These are phyloP conservation scores for Aspergillus saccharolyticus DNA, from an alignment of 495 filamentous ascomycete genomes.

Conservation along the genomic window DNA sequence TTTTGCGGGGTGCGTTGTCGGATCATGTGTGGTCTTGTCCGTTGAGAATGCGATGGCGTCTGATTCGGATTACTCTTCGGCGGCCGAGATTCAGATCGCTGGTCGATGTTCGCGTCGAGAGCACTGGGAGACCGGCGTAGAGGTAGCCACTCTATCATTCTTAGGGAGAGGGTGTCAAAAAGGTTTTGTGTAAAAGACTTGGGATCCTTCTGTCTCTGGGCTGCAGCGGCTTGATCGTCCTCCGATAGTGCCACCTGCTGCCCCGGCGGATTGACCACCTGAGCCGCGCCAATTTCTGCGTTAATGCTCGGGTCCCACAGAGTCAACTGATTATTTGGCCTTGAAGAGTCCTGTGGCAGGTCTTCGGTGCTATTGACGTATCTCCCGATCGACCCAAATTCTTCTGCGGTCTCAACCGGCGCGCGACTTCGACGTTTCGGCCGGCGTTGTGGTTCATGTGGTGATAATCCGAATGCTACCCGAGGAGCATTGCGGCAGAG, in stretches of 20 bases:
- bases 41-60: conserved; percentile 9
- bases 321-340: not conserved
- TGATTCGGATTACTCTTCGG: conserved; percentile 14
- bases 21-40: conserved; percentile 8
- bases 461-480: conserved; percentile 26
- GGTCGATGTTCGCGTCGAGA: conserved; percentile 15
- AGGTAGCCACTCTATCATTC: conserved; percentile 76
- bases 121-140: conserved; percentile 36
- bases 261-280: conserved; percentile 1
- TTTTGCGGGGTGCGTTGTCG: conserved; percentile 11
- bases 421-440: conserved; percentile 28
- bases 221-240: conserved; percentile 18
- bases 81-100: conserved; percentile 1
- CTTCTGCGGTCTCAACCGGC: not conserved
- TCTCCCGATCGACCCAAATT: not conserved
- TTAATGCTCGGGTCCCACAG: not conserved
- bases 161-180: conserved; percentile 70
- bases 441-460: conserved; percentile 25
- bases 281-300: not conserved
- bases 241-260: conserved; percentile 16
- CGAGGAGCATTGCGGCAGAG: conserved; percentile 59
- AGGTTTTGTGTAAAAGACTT: conserved; percentile 80
- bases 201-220: conserved; percentile 65
- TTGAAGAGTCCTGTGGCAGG: not conserved
- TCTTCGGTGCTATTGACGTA: not conserved